Percentiles rank a stretch among this genome's conserved stretches.
These are phyloP conservation scores for Vitis hybrid DNA, from an alignment of 177 flowering plant genomes.

Conservation along the genomic window DNA sequence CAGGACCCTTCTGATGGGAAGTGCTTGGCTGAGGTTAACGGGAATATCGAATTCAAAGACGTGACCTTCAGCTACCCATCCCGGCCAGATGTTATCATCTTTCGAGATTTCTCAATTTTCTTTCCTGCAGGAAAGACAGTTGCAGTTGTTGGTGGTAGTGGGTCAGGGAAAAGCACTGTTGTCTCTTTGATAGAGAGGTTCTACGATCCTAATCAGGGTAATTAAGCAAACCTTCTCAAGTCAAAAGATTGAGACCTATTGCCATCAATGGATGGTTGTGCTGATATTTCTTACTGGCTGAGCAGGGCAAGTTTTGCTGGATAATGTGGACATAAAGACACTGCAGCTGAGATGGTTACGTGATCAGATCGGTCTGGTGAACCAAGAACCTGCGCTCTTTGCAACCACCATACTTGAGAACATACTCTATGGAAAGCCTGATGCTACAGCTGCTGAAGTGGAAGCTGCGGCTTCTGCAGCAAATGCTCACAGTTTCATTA, in stretches of 20 bases:
- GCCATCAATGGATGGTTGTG: background rate
- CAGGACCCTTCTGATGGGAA: constrained; percentile 67
- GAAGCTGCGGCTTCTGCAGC: constrained; percentile 92
- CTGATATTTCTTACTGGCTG: constrained; percentile 10
- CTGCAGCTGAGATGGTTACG: constrained; percentile 80
- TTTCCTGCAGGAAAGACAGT: constrained; percentile 95
- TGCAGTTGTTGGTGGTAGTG: constrained; percentile 98
- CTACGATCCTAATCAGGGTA: constrained; percentile 94
- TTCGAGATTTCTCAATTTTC: constrained; percentile 67
- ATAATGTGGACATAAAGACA: constrained; percentile 75
- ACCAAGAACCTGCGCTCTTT: constrained; percentile 97
- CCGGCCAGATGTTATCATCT: constrained; percentile 82
- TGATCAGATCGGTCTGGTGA: constrained; percentile 92
- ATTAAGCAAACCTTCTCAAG: constrained; percentile 3
- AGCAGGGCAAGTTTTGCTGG: constrained; percentile 83
- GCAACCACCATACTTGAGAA: constrained; percentile 92
- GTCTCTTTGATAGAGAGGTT: constrained; percentile 88
- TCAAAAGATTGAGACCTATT: background rate
- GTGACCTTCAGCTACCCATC: constrained; percentile 95
- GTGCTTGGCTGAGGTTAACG: constrained; percentile 64
- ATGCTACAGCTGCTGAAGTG: constrained; percentile 80
- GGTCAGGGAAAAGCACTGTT: constrained; percentile 96
- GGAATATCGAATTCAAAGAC: constrained; percentile 86
- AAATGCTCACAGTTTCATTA: constrained; percentile 90
- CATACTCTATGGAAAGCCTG: constrained; percentile 89